Percentiles rank a stretch among this genome's conserved stretches.
Evolutionary conservation across 192 early-diverging fungal species (phyloP).

Genomic region (Coemansia furcata): DNA sequence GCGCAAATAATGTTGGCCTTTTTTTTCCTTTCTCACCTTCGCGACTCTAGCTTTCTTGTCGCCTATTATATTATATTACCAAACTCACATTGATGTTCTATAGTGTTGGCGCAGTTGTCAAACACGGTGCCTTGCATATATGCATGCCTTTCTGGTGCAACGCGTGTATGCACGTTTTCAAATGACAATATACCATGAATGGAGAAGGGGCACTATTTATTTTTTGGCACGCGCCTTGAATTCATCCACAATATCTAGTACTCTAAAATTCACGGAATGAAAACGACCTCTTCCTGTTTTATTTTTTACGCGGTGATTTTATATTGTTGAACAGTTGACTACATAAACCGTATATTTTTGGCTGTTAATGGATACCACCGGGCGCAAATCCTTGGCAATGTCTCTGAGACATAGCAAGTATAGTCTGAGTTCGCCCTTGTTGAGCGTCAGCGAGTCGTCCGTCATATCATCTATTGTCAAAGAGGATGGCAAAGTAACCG

Average conservation of each 20-base stretch:
- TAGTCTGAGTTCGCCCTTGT: neutral
- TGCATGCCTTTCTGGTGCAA: neutral
- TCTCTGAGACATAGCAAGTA: neutral
- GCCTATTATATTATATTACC: neutral
- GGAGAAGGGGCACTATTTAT: neutral
- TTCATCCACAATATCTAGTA: neutral
- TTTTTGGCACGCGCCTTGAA: neutral
- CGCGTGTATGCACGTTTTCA: neutral
- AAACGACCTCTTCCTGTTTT: neutral
- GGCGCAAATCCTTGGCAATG: neutral
- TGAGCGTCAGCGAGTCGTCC: neutral
- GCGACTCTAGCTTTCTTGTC: constrained; percentile 1
- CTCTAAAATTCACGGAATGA: neutral
- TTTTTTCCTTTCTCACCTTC: neutral
- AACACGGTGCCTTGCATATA: neutral
- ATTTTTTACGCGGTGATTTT: neutral
- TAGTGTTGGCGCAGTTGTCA: constrained; percentile 4
- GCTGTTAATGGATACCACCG: neutral
- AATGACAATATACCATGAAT: neutral
- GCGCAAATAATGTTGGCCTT: neutral
- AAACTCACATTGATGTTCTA: neutral
- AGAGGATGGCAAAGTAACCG: neutral
- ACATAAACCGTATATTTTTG: neutral
- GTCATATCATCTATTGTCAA: neutral
- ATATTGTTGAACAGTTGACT: neutral